phyloP scores from a whole-genome alignment of 345 rosid species.

The Arabidopsis thaliana region DNA sequence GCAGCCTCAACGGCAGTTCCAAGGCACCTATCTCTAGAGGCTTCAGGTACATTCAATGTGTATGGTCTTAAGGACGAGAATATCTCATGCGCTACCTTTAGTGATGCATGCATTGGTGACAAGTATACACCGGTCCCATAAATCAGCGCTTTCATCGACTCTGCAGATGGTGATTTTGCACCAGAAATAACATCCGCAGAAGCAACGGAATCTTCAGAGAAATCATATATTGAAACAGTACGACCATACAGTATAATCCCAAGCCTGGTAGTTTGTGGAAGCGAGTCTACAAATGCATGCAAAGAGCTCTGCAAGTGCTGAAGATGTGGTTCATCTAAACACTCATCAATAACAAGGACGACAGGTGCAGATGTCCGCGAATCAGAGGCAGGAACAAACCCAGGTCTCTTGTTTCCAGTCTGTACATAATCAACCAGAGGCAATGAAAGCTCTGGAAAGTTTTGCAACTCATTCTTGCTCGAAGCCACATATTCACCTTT shows the following conservation, averaged over 20 bases:
- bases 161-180: slow-evolving; percentile 74
- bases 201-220: slow-evolving; percentile 89
- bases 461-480: slow-evolving; percentile 71
- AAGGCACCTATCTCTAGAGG: slow-evolving; percentile 88
- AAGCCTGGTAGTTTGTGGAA: slow-evolving; percentile 76
- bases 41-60: slow-evolving; percentile 72
- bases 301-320: slow-evolving; percentile 96
- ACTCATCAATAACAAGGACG: slow-evolving; percentile 91
- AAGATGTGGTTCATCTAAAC: slow-evolving; percentile 95
- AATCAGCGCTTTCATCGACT: slow-evolving; percentile 79
- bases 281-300: slow-evolving; percentile 93
- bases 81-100: slow-evolving; percentile 84
- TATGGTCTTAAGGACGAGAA: slow-evolving; percentile 93
- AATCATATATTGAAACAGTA: slow-evolving; percentile 88
- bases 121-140: slow-evolving; percentile 94
- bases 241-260: slow-evolving; percentile 88
- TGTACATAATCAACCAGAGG: slow-evolving; percentile 86
- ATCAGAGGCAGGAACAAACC: slow-evolving; percentile 90
- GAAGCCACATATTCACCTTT: slow-evolving; percentile 86
- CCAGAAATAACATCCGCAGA: slow-evolving; percentile 98
- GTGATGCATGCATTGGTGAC: slow-evolving; percentile 95
- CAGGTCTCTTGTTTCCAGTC: slow-evolving; percentile 82
- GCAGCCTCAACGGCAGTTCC: slow-evolving; percentile 96
- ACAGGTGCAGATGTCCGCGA: slow-evolving; percentile 83
- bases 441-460: slow-evolving; percentile 76